phyloP scores from a whole-genome alignment of 768 basidiomycete genomes.

The Amanita molliuscula region DNA sequence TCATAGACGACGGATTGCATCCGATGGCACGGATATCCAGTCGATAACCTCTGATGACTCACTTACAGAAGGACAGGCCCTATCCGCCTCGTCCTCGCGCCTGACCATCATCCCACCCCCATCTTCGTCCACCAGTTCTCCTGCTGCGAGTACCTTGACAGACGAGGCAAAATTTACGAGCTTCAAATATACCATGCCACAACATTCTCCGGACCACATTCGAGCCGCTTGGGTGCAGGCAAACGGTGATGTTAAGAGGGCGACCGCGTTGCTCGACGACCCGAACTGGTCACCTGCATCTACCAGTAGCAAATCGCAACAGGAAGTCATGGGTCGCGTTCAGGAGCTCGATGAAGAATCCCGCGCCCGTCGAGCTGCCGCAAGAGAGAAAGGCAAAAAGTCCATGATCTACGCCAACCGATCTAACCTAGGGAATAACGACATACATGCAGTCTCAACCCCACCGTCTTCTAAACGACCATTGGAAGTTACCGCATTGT shows the following conservation, averaged over 20 bases:
- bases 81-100: slow-evolving; percentile 39
- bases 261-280: slow-evolving; percentile 49
- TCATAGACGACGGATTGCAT: slow-evolving; percentile 33
- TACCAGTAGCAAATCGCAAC: slow-evolving; percentile 14
- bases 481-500: slow-evolving; percentile 24
- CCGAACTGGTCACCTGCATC: slow-evolving; percentile 36
- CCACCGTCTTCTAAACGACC: slow-evolving; percentile 31
- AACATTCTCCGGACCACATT: slow-evolving; percentile 31
- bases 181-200: slow-evolving; percentile 57
- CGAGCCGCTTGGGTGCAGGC: slow-evolving; percentile 62
- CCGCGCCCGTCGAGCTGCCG: slow-evolving; percentile 53
- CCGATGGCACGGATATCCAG: slow-evolving; percentile 25
- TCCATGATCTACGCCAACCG: slow-evolving; percentile 78
- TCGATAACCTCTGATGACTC: slow-evolving; percentile 68
- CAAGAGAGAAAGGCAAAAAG: slow-evolving; percentile 68
- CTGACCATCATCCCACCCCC: slow-evolving; percentile 40
- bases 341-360: slow-evolving; percentile 67
- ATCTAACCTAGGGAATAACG: slow-evolving; percentile 32
- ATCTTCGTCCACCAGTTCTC: slow-evolving; percentile 18
- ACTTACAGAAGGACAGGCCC: slow-evolving; percentile 34
- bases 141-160: slow-evolving; percentile 17
- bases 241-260: slow-evolving; percentile 48
- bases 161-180: slow-evolving; percentile 36
- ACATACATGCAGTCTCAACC: slow-evolving; percentile 19
- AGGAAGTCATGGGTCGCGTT: slow-evolving; percentile 47